Percentiles rank a stretch among this genome's conserved stretches.
These are phyloP conservation scores for Boletus rubescentipes DNA, from an alignment of 768 basidiomycete genomes.

Conservation along the genomic window DNA sequence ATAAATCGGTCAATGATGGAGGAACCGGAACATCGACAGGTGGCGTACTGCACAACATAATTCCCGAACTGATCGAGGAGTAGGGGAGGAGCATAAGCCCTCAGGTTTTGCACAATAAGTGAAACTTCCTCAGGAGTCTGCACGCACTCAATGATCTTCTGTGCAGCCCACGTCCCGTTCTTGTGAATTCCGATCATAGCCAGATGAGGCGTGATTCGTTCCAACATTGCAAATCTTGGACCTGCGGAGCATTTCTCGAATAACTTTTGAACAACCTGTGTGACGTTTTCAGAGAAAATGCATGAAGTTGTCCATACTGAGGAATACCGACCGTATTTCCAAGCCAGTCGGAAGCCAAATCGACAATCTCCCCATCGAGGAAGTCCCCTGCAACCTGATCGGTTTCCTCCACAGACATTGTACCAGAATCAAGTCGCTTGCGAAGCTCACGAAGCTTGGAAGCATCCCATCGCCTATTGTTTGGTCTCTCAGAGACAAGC, in stretches of 20 bases:
- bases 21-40: background rate
- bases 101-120: conserved; percentile 80
- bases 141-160: conserved; percentile 98
- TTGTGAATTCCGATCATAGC: conserved; percentile 99
- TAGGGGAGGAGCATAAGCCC: conserved; percentile 90
- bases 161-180: conserved; percentile 99
- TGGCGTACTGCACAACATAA: conserved; percentile 85
- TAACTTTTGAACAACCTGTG: conserved; percentile 91
- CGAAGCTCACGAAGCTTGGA: conserved; percentile 91
- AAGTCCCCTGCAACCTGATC: conserved; percentile 90
- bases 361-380: conserved; percentile 91
- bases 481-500: conserved; percentile 77
- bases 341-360: conserved; percentile 96
- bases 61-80: conserved; percentile 93
- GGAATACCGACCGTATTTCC: conserved; percentile 70
- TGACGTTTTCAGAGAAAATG: conserved; percentile 5
- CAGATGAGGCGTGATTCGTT: conserved; percentile 88
- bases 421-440: conserved; percentile 90
- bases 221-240: conserved; percentile 87
- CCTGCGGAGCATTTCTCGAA: conserved; percentile 84
- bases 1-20: conserved; percentile 6
- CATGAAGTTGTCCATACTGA: background rate
- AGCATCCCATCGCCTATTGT: conserved; percentile 91
- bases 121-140: conserved; percentile 82
- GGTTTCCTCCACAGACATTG: conserved; percentile 79